Evolutionary conservation across 2,329 filamentous ascomycete species (phyloP).

Genomic region (Dryadomyces quercus-mongolicae): DNA sequence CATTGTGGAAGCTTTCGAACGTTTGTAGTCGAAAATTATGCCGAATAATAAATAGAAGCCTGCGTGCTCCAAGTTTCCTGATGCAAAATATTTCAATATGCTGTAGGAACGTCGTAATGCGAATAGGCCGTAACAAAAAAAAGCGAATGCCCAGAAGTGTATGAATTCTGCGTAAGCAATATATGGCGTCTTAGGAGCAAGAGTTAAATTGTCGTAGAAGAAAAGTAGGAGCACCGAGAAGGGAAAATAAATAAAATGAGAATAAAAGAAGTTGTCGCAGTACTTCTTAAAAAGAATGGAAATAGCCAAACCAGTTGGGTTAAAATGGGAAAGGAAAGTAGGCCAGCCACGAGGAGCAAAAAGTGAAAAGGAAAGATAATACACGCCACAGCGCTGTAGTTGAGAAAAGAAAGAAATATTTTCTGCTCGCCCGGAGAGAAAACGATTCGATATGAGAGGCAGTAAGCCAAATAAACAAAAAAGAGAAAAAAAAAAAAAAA

Average conservation of each 20-base stretch:
- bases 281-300: constrained; percentile 43
- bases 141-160: too few species aligned
- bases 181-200: too few species aligned
- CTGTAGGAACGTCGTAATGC: too few species aligned
- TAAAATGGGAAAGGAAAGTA: constrained; percentile 18
- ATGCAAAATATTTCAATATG: too few species aligned
- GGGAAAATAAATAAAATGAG: background rate
- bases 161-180: background rate
- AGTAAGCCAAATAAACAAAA: constrained; percentile 11
- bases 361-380: constrained; percentile 26
- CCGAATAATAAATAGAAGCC: too few species aligned
- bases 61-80: too few species aligned
- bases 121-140: too few species aligned
- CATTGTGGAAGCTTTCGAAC: background rate
- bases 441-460: background rate
- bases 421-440: constrained; percentile 1
- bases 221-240: background rate
- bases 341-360: constrained; percentile 22
- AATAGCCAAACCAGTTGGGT: constrained; percentile 47
- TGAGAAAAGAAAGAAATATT: constrained; percentile 9
- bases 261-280: too few species aligned
- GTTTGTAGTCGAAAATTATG: background rate
- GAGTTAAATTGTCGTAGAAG: too few species aligned
- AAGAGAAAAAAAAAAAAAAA: constrained; percentile 10
- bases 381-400: constrained; percentile 22